Evolutionary conservation across 805 yeast genomes (phyloP), one percentile per base, ranked within the genome.

Genomic region (Blastobotrys peoriensis): DNA sequence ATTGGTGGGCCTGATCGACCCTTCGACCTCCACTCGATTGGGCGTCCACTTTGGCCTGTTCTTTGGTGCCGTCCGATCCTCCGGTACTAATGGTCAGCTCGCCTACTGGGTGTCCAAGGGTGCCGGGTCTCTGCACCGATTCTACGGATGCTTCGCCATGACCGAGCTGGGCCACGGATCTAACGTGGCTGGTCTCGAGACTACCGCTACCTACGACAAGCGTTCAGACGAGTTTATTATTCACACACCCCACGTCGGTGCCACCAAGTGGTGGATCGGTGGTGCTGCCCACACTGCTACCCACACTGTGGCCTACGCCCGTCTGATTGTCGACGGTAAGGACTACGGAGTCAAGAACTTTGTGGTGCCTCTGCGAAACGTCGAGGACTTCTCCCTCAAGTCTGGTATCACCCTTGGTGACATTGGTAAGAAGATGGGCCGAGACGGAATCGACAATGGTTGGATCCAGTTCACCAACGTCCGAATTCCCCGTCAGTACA

Each of bases 221-320:
- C 67, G 65, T 15, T 74, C 72, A 17, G 85, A 86, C 55, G 78
- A 79, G 50, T 85, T 88, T 58, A 61, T 74, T 41, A 77, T 88
- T 57, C 76, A 86, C 60, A 88, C 97, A 4, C 97, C 97, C 1
- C 84, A 87, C 60, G 63, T 85, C 44, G 88, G 93, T 27, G 96
- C 97, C 35, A 87, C 96, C 16, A 88, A 88, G 64, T 88, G 96
- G 96, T 88, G 96, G 96, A 88, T 88, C 58, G 96, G 96, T 39
- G 97, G 97, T 54, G 96, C 96, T 27, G 96, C 96, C 6, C 94
- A 86, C 64, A 81, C 95, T n/a, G 86, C 96, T 3, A 86, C 88
- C 23, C 96, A 88, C 66, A 70, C 86, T 20, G 78, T 81, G 9
- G 83, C 79, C 22, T 89, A 81, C 62, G 96, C 96, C 4, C 73